These are phyloP conservation scores for Fusarium chaquense DNA, from an alignment of 2,329 filamentous ascomycete genomes.

Conservation along the genomic window DNA sequence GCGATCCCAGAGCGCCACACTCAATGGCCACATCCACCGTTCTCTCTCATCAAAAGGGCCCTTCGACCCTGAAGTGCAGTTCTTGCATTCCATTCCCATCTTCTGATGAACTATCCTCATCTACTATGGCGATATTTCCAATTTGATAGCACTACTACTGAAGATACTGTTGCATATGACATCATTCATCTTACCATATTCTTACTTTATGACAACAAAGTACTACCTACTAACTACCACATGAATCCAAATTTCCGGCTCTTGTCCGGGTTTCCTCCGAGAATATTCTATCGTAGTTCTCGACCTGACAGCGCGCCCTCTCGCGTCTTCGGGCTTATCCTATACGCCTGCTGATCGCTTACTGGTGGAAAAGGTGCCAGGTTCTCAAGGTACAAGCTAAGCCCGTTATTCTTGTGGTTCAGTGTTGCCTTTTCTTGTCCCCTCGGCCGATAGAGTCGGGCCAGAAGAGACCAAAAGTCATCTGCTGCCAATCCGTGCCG, in stretches of 20 bases:
- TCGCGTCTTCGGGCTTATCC: constrained; percentile 31
- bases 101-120: neutral
- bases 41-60: neutral
- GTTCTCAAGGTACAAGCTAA: neutral
- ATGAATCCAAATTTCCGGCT: constrained; percentile 30
- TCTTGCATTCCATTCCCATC: neutral
- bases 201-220: neutral
- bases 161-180: constrained; percentile 15
- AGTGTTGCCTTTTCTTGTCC: neutral
- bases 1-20: constrained; percentile 21
- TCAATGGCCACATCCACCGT: neutral
- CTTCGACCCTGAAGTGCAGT: neutral
- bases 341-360: neutral
- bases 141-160: neutral
- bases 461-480: constrained; percentile 4
- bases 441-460: constrained; percentile 39
- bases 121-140: neutral
- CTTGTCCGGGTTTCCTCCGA: constrained; percentile 37
- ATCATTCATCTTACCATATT: constrained; percentile 20
- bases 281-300: neutral
- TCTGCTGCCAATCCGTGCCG: constrained; percentile 22
- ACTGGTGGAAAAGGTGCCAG: constrained; percentile 39
- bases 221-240: neutral
- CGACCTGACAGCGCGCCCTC: constrained; percentile 3
- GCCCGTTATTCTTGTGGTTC: constrained; percentile 3